A percentile compares a stretch with the other conserved stretches of the same genome.
phyloP scores from a whole-genome alignment of 78 protist species.

The Dictyostelium firmibasis region DNA sequence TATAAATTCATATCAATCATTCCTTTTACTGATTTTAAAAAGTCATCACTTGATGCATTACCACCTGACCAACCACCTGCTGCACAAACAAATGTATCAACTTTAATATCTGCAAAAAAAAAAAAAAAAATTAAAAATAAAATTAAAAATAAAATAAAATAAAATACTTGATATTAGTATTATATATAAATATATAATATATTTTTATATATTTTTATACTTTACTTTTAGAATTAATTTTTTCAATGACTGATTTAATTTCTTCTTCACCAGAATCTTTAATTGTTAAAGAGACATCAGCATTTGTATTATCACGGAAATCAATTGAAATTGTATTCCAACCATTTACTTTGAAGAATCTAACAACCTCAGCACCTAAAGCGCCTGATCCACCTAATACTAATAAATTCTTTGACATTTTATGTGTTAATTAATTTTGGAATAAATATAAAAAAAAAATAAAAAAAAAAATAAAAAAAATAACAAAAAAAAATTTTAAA shows the following conservation, averaged over 20 bases:
- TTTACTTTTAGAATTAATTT: background rate
- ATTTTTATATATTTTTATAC: background rate
- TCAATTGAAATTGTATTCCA: conserved; percentile 71
- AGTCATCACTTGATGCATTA: background rate
- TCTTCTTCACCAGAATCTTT: conserved; percentile 31
- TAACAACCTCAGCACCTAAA: conserved; percentile 57
- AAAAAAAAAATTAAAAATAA: background rate
- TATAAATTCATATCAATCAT: conserved; percentile 71
- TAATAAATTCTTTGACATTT: conserved; percentile 53
- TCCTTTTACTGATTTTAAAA: conserved; percentile 56
- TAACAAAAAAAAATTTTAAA: no score
- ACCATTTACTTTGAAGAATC: conserved; percentile 19
- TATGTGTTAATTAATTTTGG: background rate
- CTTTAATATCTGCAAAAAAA: background rate
- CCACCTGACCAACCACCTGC: conserved; percentile 92
- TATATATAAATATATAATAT: no score
- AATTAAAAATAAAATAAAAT: background rate
- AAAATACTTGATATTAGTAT: background rate
- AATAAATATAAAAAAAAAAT: background rate
- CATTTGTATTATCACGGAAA: conserved; percentile 28
- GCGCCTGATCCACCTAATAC: conserved; percentile 80
- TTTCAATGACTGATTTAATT: conserved; percentile 5
- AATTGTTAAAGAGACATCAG: conserved; percentile 8
- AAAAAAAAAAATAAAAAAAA: background rate
- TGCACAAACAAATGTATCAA: conserved; percentile 84